Evolutionary conservation across 257 asterid genomes (phyloP), one percentile per base, ranked within the genome.

Genomic region (Scutellaria barbata): DNA sequence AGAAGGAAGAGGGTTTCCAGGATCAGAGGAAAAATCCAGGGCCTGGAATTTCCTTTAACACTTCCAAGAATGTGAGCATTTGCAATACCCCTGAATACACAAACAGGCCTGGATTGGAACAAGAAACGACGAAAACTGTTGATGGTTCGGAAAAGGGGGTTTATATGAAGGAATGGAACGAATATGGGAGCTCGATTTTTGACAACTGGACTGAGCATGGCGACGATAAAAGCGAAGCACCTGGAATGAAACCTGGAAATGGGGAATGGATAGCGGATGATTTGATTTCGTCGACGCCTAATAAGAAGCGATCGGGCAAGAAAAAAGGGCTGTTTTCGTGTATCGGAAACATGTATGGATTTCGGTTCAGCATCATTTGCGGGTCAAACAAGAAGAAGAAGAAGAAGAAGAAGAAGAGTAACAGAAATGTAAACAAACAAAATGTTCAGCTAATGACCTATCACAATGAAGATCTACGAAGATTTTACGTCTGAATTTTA

Each of bases 201-300:
- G 92, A 92, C 20, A 77, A 83, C 78, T 90, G 98, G 97, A 77
- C 89, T 2, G 84, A 81, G 25, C 55, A 74, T 1, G 86, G 80
- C 5, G 73, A 60, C 0, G 40, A 3, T 5, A 39, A 18, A 11
- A 61, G 66, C 6, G 74, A 67, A 2, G 50, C 54, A 1, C n/a
- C 11, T 1, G 72, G 6, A 12, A 37, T 48, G 77, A 54, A 47
- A 50, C 17, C 83, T 0, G 79, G 63, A 13, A 69, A 33, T 60
- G 50, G 12, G 61, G 14, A 68, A 8, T 66, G 82, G 88, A 25
- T 4, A 33, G 17, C 57, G 22, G 80, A 76, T 50, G 85, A 81
- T 16, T 73, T 66, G 18, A n/a, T 82, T 39, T 76, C 80, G 2
- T 5, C 76, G 63, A 8, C 25, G 14, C 64, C 33, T 10, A 76